Evolutionary conservation across 2,329 filamentous ascomycete species (phyloP).

Genomic region (Diaporthe destruens): DNA sequence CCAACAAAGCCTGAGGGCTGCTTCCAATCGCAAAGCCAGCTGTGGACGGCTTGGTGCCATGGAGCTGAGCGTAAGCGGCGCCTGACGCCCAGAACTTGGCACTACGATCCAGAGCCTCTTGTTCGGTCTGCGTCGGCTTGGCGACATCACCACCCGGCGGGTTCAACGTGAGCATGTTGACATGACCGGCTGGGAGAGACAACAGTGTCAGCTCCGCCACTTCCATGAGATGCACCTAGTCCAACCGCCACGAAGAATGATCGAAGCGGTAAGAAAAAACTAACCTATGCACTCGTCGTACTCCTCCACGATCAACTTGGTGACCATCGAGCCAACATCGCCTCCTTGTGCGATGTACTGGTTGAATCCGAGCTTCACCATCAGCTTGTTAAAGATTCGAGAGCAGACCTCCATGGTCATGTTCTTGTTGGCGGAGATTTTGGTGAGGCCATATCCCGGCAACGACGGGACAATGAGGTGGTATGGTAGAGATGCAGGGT

Average conservation of each 20-base stretch:
- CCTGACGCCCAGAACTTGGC: conserved; percentile 57
- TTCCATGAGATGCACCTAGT: not conserved
- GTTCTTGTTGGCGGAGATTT: conserved; percentile 59
- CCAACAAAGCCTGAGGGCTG: conserved; percentile 67
- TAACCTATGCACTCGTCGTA: conserved; percentile 59
- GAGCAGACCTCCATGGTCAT: conserved; percentile 56
- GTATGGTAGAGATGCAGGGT: conserved; percentile 60
- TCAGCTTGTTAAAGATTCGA: conserved; percentile 62
- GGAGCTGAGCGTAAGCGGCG: conserved; percentile 63
- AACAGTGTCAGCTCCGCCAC: not conserved
- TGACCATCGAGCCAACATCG: conserved; percentile 63
- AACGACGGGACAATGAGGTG: conserved; percentile 69
- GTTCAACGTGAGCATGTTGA: conserved; percentile 7
- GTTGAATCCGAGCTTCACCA: conserved; percentile 64
- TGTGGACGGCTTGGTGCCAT: conserved; percentile 67
- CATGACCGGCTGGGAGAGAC: not conserved
- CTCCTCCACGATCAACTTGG: conserved; percentile 55
- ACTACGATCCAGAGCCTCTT: conserved; percentile 52
- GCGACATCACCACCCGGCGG: conserved; percentile 30
- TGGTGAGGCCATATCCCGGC: conserved; percentile 63
- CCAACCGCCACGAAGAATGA: too few relatives aligned
- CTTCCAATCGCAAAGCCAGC: conserved; percentile 66
- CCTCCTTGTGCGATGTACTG: conserved; percentile 70
- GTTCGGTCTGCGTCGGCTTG: conserved; percentile 49
- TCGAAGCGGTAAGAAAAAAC: not conserved